Base-by-base conservation (phyloP, 192 early-diverging fungal species). In the Spizellomyces sp. region DNA sequence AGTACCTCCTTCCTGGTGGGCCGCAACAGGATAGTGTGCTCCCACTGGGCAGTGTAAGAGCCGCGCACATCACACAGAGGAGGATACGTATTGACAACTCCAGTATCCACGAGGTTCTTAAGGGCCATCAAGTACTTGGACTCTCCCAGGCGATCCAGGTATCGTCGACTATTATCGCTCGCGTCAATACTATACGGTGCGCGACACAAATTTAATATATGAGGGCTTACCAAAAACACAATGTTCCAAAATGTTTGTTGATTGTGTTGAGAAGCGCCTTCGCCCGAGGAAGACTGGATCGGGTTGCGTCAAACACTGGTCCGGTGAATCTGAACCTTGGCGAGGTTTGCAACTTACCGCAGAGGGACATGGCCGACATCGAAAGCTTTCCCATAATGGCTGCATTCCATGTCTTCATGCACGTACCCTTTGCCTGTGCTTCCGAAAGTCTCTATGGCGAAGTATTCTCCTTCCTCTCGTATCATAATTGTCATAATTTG, bases 381-480 rank as follows among this genome's bases (percentile, higher is more conserved):
- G 42, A 74, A 83, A 9, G 73, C 76, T 69, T 87, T 88, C 48
- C 88, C 87, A 77, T 99, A 99, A 71, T 99, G 97, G 67, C 90
- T 92, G 78, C 92, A 94, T 58, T 94, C 94, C 70, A 89, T 88
- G 69, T 97, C 93, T 73, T 96, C 95, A 61, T 86, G 71, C 12
- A 99, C 97, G 74, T 86, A 90, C 7, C 92, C 97, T 36, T 86
- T 90, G 8, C 97, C 97, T 9, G 95, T 99, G 77, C 90, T 91
- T 63, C 95, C 97, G 75, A 98, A 99, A 5, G 97, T 99, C 79
- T 99, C 97, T 66, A 99, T 96, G 60, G 96, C 97, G 75, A 91
- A 93, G 58, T 88, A 84, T 83, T 81, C 62, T 55, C 64, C 60
- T 44, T 66, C 63, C 64, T 68, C 22, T 42, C 22, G 15, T 22